These are phyloP conservation scores for Fusarium sp. DNA, from an alignment of 2,329 filamentous ascomycete genomes.

Conservation along the genomic window DNA sequence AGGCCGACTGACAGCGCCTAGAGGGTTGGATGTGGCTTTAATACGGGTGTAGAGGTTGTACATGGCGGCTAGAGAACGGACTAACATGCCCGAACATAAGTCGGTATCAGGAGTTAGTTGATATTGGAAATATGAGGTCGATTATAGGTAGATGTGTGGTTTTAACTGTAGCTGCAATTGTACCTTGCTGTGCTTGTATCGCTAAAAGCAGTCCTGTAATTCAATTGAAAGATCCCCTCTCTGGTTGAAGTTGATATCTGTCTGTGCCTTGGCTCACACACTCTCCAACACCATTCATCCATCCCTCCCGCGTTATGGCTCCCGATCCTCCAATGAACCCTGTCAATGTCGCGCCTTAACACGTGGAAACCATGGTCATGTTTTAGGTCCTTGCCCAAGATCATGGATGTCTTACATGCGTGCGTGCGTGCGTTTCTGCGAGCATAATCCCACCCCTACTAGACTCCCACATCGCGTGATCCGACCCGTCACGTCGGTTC, in stretches of 20 bases:
- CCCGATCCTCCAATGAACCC: constrained; percentile 3
- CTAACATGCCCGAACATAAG: background rate
- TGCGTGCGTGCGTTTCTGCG: constrained; percentile 4
- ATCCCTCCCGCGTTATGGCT: constrained; percentile 1
- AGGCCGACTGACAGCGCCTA: constrained; percentile 4
- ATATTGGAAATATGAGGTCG: background rate
- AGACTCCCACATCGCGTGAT: constrained; percentile 20
- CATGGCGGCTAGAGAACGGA: constrained; percentile 16
- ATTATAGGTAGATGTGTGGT: background rate
- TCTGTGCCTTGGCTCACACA: constrained; percentile 5
- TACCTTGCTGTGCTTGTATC: background rate
- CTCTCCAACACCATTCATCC: background rate
- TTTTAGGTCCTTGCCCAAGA: constrained; percentile 18
- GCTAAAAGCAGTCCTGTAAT: background rate
- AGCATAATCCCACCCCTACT: constrained; percentile 27
- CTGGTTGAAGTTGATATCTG: background rate
- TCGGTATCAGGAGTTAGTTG: no score
- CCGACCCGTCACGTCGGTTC: constrained; percentile 16
- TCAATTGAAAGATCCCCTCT: background rate
- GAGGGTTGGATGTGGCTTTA: constrained; percentile 11
- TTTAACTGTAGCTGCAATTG: background rate
- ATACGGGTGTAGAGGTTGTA: background rate
- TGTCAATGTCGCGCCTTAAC: constrained; percentile 5
- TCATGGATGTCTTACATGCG: constrained; percentile 26
- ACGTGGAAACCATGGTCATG: constrained; percentile 28